phyloP scores from a whole-genome alignment of 2,329 filamentous ascomycete genomes.

The Coniella vitis region DNA sequence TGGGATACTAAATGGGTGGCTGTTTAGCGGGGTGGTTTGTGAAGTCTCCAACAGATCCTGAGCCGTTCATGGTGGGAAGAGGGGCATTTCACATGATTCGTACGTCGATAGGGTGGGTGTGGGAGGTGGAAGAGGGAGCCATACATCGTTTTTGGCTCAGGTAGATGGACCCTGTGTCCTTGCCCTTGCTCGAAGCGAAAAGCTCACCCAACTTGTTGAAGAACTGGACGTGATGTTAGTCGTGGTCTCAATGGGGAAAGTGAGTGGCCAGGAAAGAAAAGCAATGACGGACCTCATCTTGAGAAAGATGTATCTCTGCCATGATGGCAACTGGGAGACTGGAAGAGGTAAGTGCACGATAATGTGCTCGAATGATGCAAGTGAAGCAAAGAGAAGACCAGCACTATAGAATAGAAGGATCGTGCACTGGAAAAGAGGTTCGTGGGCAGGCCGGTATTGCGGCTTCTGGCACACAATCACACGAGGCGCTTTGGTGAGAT shows the following conservation, averaged over 20 bases:
- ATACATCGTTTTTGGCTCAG: conserved; percentile 71
- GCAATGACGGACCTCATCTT: conserved; percentile 29
- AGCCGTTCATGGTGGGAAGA: too few relatives aligned
- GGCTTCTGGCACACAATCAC: too few relatives aligned
- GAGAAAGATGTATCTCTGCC: conserved; percentile 26
- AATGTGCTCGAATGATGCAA: background rate
- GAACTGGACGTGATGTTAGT: conserved; percentile 49
- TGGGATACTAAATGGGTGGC: conserved; percentile 32
- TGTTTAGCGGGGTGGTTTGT: background rate
- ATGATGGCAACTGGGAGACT: conserved; percentile 16
- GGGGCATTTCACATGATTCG: background rate
- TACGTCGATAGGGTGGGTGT: background rate
- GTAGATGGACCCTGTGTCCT: conserved; percentile 66
- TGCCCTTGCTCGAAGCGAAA: conserved; percentile 59
- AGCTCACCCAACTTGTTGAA: conserved; percentile 62
- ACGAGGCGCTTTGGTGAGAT: background rate
- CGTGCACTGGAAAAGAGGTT: too few relatives aligned
- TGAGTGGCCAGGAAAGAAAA: background rate
- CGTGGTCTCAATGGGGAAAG: background rate
- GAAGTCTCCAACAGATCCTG: too few relatives aligned
- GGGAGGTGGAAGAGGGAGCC: background rate
- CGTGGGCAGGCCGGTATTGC: too few relatives aligned
- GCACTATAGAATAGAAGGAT: too few relatives aligned
- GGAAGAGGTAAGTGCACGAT: background rate
- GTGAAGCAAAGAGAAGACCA: too few relatives aligned